These are phyloP conservation scores for Komagataella kurtzmanii DNA, from an alignment of 805 yeast species.

Conservation along the genomic window DNA sequence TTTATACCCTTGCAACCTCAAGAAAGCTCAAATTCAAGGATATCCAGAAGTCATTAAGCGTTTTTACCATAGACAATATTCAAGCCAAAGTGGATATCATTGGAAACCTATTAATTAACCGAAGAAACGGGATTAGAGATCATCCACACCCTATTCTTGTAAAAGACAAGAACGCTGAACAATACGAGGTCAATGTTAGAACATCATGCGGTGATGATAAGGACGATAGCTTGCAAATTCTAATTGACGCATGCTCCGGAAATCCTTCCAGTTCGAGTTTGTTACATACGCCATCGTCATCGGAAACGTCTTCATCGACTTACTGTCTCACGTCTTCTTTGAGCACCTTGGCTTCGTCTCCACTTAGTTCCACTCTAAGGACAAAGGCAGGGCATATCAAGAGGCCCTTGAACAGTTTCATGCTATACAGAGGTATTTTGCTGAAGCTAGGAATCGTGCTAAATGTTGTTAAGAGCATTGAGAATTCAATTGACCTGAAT, in stretches of 20 bases:
- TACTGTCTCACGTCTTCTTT: background rate
- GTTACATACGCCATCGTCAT: background rate
- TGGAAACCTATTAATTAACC: background rate
- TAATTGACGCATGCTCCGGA: background rate
- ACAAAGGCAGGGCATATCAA: constrained; percentile 15
- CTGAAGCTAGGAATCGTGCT: constrained; percentile 23
- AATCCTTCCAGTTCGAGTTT: background rate
- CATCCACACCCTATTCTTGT: background rate
- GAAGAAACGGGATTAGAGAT: background rate
- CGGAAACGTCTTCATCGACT: background rate
- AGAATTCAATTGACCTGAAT: background rate
- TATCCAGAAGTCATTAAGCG: background rate
- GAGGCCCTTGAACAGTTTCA: constrained; percentile 32
- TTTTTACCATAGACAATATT: background rate
- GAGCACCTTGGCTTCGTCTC: background rate
- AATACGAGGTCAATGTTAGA: background rate
- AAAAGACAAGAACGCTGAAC: background rate
- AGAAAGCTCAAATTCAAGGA: background rate
- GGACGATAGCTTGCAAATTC: background rate
- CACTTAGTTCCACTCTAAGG: background rate
- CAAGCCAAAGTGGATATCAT: background rate
- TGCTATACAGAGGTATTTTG: constrained; percentile 30
- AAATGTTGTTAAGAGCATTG: constrained; percentile 7
- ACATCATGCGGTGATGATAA: background rate
- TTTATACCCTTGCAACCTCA: background rate